Percentiles rank a stretch among this genome's conserved stretches.
Evolutionary conservation across 75 land plant species (phyloP).

Genomic region (Picea glauca): DNA sequence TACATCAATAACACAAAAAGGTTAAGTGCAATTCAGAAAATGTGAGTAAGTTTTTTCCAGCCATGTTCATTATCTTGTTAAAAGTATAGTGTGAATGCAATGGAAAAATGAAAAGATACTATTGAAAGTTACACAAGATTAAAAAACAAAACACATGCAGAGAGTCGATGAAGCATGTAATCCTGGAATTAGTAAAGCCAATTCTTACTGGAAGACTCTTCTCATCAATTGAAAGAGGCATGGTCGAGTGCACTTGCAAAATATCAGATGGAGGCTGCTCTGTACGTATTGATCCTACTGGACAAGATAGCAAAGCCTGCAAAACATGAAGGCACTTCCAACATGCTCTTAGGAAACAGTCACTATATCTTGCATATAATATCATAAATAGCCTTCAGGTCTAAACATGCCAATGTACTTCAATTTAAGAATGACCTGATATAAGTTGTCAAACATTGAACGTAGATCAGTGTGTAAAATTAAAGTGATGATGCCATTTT

Average conservation of each 20-base stretch:
- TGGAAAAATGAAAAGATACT: not conserved
- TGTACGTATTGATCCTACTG: conserved; percentile 73
- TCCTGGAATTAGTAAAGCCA: not conserved
- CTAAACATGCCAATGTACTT: not conserved
- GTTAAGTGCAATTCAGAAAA: not conserved
- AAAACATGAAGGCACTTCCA: not conserved
- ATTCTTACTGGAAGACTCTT: conserved; percentile 46
- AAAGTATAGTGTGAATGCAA: not conserved
- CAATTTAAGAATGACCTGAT: not conserved
- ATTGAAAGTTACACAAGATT: not conserved
- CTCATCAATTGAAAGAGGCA: conserved; percentile 68
- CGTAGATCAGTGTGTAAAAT: not conserved
- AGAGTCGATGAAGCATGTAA: not conserved
- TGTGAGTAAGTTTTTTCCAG: not conserved
- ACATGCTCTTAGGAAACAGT: not conserved
- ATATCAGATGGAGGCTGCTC: conserved; percentile 60
- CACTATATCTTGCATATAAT: not conserved
- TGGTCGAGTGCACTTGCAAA: conserved; percentile 45
- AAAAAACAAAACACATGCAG: not conserved
- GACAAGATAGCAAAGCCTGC: conserved; percentile 79
- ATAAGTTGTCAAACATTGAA: not conserved
- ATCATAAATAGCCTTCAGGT: not conserved
- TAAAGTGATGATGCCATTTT: not conserved
- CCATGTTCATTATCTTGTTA: not conserved
- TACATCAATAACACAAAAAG: not conserved